Evolutionary conservation across 371 early-diverging fungal species (phyloP).

Genomic region (Haplosporangium sp.): DNA sequence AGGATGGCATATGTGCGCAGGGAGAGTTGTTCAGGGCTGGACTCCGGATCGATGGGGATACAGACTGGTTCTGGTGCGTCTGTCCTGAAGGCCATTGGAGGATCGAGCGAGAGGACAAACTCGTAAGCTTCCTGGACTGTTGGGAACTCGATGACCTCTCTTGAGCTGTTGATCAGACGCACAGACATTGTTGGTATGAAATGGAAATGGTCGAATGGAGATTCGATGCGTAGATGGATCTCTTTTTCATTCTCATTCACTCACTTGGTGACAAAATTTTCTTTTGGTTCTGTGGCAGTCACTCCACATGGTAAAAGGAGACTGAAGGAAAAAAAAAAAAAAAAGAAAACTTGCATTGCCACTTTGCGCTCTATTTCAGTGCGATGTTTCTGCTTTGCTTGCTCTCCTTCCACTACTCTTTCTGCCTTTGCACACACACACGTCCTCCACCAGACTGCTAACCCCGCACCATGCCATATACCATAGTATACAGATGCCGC

Average conservation of each 20-base stretch:
- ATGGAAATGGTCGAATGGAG: background rate
- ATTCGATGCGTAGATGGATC: background rate
- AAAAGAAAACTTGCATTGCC: no score
- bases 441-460: no score
- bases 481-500: no score
- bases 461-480: no score
- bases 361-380: no score
- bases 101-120: slow-evolving; percentile 47
- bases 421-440: no score
- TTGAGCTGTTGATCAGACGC: slow-evolving; percentile 45
- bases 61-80: slow-evolving; percentile 48
- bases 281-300: no score
- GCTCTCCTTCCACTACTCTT: no score
- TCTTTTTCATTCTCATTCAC: background rate
- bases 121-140: slow-evolving; percentile 45
- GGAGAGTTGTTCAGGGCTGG: slow-evolving; percentile 35
- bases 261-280: background rate
- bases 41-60: slow-evolving; percentile 53
- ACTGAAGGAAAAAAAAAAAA: no score
- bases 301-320: background rate
- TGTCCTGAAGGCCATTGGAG: slow-evolving; percentile 54
- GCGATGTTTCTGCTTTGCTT: no score
- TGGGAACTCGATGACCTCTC: slow-evolving; percentile 50
- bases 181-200: slow-evolving; percentile 26
- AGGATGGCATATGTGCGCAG: slow-evolving; percentile 50